These are phyloP conservation scores for Epicoccum sorghinum DNA, from an alignment of 2,329 filamentous ascomycete species.

Conservation along the genomic window DNA sequence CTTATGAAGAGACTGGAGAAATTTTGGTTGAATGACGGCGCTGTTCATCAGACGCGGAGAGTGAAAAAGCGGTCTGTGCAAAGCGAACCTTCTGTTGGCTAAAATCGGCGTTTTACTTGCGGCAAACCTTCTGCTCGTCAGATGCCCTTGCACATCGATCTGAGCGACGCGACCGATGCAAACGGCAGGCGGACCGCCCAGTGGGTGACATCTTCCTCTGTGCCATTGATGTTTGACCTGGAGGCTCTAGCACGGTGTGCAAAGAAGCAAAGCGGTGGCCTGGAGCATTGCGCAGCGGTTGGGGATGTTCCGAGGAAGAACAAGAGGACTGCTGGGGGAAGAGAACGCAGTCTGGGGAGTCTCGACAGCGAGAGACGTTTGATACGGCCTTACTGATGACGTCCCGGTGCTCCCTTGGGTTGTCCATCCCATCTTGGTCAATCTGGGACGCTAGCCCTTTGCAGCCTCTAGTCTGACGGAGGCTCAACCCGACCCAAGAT, in stretches of 20 bases:
- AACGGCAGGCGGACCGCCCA: slow-evolving; percentile 4
- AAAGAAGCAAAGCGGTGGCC: not conserved
- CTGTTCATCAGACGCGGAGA: slow-evolving; percentile 6
- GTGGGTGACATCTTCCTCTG: not conserved
- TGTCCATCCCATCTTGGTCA: not conserved
- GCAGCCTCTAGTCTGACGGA: slow-evolving; percentile 4
- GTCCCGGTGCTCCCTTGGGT: not conserved
- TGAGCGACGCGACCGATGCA: slow-evolving; percentile 4
- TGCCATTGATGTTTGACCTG: not conserved
- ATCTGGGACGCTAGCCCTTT: slow-evolving; percentile 4
- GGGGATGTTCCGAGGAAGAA: not conserved
- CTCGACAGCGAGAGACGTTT: slow-evolving; percentile 6
- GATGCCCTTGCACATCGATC: not conserved
- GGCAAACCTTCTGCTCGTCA: slow-evolving; percentile 14
- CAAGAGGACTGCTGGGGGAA: not conserved
- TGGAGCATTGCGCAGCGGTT: not conserved
- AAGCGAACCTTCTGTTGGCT: slow-evolving; percentile 5
- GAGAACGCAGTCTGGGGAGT: slow-evolving; percentile 6
- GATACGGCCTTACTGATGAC: slow-evolving; percentile 7
- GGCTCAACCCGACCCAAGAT: slow-evolving; percentile 13
- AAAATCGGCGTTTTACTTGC: slow-evolving; percentile 14
- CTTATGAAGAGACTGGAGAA: slow-evolving; percentile 8
- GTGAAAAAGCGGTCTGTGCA: slow-evolving; percentile 5
- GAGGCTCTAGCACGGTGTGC: not conserved
- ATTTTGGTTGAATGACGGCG: slow-evolving; percentile 15